Percentiles rank a stretch among this genome's conserved stretches.
Conservation (phyloP, 768 basidiomycete genomes). For the Leccinum broughii region DNA sequence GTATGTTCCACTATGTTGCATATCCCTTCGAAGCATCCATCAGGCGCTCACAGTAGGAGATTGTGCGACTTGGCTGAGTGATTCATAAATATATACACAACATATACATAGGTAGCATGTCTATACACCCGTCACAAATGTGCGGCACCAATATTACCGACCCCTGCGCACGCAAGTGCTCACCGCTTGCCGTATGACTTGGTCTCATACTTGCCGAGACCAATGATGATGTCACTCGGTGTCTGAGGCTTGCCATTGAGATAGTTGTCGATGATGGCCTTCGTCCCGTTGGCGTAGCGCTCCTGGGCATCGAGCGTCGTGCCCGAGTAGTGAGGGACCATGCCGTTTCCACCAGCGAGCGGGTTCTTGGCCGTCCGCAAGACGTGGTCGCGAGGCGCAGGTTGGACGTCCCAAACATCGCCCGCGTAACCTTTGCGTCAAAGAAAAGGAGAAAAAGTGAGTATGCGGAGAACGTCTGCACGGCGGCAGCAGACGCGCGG, state of each 20-base stretch:
- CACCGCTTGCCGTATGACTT: slow-evolving; percentile 41
- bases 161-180: background rate
- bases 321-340: slow-evolving; percentile 87
- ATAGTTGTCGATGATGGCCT: slow-evolving; percentile 73
- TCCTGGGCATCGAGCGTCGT: slow-evolving; percentile 89
- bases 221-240: slow-evolving; percentile 79
- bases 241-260: slow-evolving; percentile 64
- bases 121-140: background rate
- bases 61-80: background rate
- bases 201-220: slow-evolving; percentile 54
- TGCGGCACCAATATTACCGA: background rate
- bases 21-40: background rate
- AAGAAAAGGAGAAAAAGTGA: background rate
- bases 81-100: background rate
- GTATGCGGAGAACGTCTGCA: background rate
- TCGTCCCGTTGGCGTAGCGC: slow-evolving; percentile 77
- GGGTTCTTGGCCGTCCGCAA: slow-evolving; percentile 85
- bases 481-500: background rate
- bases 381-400: slow-evolving; percentile 81
- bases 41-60: background rate
- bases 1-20: background rate
- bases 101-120: background rate
- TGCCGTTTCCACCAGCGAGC: slow-evolving; percentile 83
- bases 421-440: slow-evolving; percentile 34
- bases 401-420: slow-evolving; percentile 88